Conservation (phyloP, 2,329 filamentous ascomycete genomes). For the Epichloe glyceriae region DNA sequence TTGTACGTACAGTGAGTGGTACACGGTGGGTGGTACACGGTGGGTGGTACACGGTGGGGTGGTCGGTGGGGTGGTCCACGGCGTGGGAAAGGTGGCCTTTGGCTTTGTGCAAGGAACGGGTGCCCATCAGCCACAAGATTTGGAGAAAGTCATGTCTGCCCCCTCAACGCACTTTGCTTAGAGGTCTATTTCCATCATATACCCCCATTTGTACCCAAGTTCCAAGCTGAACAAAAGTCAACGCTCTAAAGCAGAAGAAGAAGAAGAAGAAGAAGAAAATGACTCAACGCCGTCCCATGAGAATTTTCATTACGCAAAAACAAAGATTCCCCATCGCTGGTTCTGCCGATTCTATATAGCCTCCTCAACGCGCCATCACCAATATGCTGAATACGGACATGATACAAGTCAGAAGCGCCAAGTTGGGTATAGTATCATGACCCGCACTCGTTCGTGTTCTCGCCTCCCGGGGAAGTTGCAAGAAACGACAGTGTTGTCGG, state of each 20-base stretch:
- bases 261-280: background rate
- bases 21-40: no score
- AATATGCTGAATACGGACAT: background rate
- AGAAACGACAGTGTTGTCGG: slow-evolving; percentile 13
- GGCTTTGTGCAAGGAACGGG: no score
- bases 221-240: background rate
- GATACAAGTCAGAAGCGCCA: slow-evolving; percentile 1
- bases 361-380: background rate
- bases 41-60: no score
- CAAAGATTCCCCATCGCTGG: background rate
- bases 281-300: background rate
- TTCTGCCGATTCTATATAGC: background rate
- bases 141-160: no score
- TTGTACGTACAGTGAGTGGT: no score
- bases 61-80: no score
- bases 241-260: background rate
- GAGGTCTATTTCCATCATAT: background rate
- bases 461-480: slow-evolving; percentile 28
- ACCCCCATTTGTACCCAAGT: background rate
- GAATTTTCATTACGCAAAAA: background rate
- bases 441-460: slow-evolving; percentile 16
- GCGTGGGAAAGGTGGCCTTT: no score
- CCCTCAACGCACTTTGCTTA: no score
- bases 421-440: slow-evolving; percentile 6
- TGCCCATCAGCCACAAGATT: no score